Base-by-base conservation (phyloP, 1,284 basidiomycete species). In the Pyrrhoderma lamaoense region DNA sequence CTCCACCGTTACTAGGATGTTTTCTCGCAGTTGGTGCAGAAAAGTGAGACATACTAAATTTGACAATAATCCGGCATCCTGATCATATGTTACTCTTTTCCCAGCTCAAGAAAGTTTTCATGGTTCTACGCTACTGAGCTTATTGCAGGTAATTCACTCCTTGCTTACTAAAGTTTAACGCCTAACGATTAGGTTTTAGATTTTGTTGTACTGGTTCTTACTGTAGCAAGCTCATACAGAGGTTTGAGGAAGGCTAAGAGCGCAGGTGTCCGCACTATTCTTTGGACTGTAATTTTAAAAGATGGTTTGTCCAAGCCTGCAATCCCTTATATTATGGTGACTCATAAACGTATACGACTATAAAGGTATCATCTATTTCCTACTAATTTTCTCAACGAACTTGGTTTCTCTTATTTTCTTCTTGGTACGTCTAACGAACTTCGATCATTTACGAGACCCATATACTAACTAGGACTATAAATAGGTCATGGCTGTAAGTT, bases 31-130 rank as follows among this genome's bases (percentile, higher is more conserved):
- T 51, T 27, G 2, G 18, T 1, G 19, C 49, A 11, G 35, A 45
- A 14, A 51, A 51, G 49, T 51, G 25, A 51, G 40, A 14, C 2
- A 22, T 2, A 1, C 4, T 2, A 13, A 22, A 9, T n/a, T 35
- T 14, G 3, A 8, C n/a, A n/a, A 18, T 7, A n/a, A 8, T 47
- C 1, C 8, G 13, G n/a, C n/a, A n/a, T n/a, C n/a, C n/a, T n/a
- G n/a, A n/a, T n/a, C n/a, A n/a, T n/a, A n/a, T n/a, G n/a, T n/a
- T 2, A 9, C 4, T 38, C 25, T 40, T 23, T 31, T 34, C 8
- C 19, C 38, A 51, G 49, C 25, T 42, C 49, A 21, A 23, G n/a
- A 18, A 51, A 51, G 27, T 51, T 51, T 25, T 25, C 40, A 8
- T 18, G 22, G 7, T 51, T 36, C 23, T 51, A 37, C 23, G 18